Evolutionary conservation across 2,329 filamentous ascomycete species (phyloP).

Genomic region (Fusarium abutilonis): DNA sequence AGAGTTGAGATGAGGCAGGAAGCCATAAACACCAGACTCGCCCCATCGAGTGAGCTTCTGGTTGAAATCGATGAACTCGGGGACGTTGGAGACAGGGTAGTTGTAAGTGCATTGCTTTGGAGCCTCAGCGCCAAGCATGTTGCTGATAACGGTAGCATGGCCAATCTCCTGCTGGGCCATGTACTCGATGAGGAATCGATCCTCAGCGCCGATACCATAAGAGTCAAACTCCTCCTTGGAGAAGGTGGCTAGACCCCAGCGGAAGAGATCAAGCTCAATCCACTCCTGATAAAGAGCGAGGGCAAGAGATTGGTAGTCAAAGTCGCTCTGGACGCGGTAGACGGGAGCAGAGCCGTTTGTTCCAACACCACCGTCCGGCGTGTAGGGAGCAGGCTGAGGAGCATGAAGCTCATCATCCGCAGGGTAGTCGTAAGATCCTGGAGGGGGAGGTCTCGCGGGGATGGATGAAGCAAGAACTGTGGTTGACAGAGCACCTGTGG

Average conservation of each 20-base stretch:
- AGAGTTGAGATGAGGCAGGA: conserved; percentile 79
- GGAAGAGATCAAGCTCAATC: conserved; percentile 86
- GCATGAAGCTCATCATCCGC: conserved; percentile 74
- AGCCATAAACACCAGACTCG: conserved; percentile 83
- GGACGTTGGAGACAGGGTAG: conserved; percentile 79
- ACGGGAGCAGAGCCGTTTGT: conserved; percentile 81
- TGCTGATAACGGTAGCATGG: conserved; percentile 79
- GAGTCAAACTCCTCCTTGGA: conserved; percentile 73
- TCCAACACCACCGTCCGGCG: conserved; percentile 76
- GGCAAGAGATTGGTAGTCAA: conserved; percentile 81
- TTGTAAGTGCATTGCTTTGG: conserved; percentile 82
- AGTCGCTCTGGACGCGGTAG: conserved; percentile 82
- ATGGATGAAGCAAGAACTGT: conserved; percentile 67
- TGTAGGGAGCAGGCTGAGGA: conserved; percentile 76
- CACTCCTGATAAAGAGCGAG: conserved; percentile 83
- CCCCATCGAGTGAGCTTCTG: conserved; percentile 87
- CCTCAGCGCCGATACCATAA: conserved; percentile 73
- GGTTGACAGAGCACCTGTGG: conserved; percentile 73
- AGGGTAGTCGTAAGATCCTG: conserved; percentile 74
- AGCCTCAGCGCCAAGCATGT: conserved; percentile 77
- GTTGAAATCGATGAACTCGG: conserved; percentile 83
- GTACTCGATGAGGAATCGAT: conserved; percentile 75
- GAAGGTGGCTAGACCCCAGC: conserved; percentile 76
- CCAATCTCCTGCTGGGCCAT: conserved; percentile 83
- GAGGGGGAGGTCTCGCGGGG: conserved; percentile 64